Base-by-base conservation (phyloP, 1,284 basidiomycete genomes). In the Ustilago sp. region DNA sequence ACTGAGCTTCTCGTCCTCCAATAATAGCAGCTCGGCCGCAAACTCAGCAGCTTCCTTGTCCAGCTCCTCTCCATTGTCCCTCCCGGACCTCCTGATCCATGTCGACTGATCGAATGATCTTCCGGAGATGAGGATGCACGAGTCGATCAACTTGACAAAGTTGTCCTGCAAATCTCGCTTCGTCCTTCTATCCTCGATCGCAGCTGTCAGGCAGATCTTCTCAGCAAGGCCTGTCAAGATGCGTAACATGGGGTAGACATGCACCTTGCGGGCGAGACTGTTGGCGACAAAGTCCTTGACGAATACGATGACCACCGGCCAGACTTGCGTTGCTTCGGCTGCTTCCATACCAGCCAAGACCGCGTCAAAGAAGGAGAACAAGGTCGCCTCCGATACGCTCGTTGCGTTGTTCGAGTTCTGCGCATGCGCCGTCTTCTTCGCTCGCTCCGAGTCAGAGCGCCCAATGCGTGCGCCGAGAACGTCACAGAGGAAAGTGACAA, bases 111-210 rank as follows among this genome's bases (percentile, higher is more conserved):
- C 95, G 28, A 90, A 90, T 1, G 92, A 90, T 28, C 92, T 90
- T 2, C 92, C 91, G 4, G 93, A 90, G 66, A 94, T 90, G 3
- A 89, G 87, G 7, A 95, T 89, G 58, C 92, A 92, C 2, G 91
- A 88, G 80, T 99, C 97, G 9, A 95, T 88, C 0, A 98, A 89
- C 86, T 93, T 95, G 47, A 91, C 90, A 81, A 93, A 95, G 0
- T 90, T 91, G 68, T 99, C 96, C 90, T 96, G 94, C 17, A 98
- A 88, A 70, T 99, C 96, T 80, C 94, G 93, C n/a, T 93, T 90
- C 62, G 95, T 88, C 23, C 93, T 90, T 19, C 91, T 90, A 86
- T 99, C 96, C 69, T 98, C 96, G 84, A 96, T 89, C 0, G 94
- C 93, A 4, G 94, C 95, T 1, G 80, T 80, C 80, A 93, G 92